A percentile compares a stretch with the other conserved stretches of the same genome.
phyloP scores from a whole-genome alignment of 495 filamentous ascomycete species.

The Aspergillus kassunensis region DNA sequence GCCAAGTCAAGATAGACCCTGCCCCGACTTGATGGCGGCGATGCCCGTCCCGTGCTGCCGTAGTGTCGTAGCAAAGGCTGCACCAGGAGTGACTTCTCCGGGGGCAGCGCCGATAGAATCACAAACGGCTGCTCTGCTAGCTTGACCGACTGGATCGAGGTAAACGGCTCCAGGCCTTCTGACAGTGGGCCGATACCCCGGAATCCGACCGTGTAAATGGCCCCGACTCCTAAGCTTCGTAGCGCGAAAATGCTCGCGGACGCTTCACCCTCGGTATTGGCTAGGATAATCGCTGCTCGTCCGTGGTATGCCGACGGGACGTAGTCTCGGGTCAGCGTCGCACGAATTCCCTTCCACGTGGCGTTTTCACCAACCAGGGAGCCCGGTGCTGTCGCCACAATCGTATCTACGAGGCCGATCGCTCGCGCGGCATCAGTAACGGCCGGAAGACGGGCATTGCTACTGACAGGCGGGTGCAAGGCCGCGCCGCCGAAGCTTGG shows the following conservation, averaged over 20 bases:
- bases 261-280: conserved; percentile 63
- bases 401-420: conserved; percentile 77
- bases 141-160: conserved; percentile 73
- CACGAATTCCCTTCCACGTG: conserved; percentile 78
- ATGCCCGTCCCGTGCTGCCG: conserved; percentile 38
- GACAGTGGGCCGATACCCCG: conserved; percentile 61
- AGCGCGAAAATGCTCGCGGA: conserved; percentile 72
- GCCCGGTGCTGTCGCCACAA: conserved; percentile 45
- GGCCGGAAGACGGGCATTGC: conserved; percentile 53
- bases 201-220: conserved; percentile 82
- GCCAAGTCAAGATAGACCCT: conserved; percentile 81
- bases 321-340: conserved; percentile 73
- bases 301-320: conserved; percentile 75
- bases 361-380: conserved; percentile 70
- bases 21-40: conserved; percentile 48
- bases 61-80: conserved; percentile 71
- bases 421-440: conserved; percentile 68
- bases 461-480: conserved; percentile 61
- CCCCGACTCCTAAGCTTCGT: conserved; percentile 66
- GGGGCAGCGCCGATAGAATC: conserved; percentile 71
- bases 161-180: conserved; percentile 69
- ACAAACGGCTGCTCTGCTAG: conserved; percentile 71
- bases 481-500: conserved; percentile 75
- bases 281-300: conserved; percentile 69
- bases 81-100: conserved; percentile 75